These are phyloP conservation scores for Wallacemonas sp. DNA, from an alignment of 208 protist species.

Conservation along the genomic window DNA sequence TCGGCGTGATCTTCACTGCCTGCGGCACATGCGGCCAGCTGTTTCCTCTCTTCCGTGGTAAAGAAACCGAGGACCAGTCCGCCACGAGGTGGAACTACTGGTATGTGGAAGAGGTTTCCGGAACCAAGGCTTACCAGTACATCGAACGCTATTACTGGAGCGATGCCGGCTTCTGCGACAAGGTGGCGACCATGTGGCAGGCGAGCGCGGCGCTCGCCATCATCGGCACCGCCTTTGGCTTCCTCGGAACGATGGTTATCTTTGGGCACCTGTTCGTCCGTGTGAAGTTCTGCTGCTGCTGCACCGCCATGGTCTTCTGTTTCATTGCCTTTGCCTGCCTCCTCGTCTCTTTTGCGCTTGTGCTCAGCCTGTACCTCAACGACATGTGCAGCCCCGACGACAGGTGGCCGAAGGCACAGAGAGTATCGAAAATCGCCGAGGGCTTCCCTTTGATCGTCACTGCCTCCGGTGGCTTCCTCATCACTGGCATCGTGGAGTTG, in stretches of 20 bases:
- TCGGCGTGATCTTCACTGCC: slow-evolving; percentile 17
- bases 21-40: slow-evolving; percentile 8
- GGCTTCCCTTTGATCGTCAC: slow-evolving; percentile 11
- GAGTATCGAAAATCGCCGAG: not conserved
- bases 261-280: slow-evolving; percentile 14
- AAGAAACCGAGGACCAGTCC: not conserved
- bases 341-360: not conserved
- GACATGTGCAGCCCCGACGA: not conserved
- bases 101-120: slow-evolving; percentile 8
- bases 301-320: slow-evolving; percentile 5
- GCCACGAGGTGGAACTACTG: slow-evolving; percentile 18
- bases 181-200: slow-evolving; percentile 13
- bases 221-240: slow-evolving; percentile 7
- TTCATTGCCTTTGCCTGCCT: slow-evolving; percentile 7
- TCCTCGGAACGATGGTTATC: not conserved
- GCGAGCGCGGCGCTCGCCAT: slow-evolving; percentile 13
- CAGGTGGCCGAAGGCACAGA: not conserved
- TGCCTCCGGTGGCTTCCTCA: slow-evolving; percentile 7
- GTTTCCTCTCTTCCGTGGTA: slow-evolving; percentile 16
- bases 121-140: not conserved
- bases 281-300: slow-evolving; percentile 10
- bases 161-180: not conserved
- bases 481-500: slow-evolving; percentile 9
- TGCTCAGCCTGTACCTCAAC: slow-evolving; percentile 11
- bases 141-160: slow-evolving; percentile 7